Evolutionary conservation across 2,329 filamentous ascomycete species (phyloP).

Genomic region (Claviceps africana): DNA sequence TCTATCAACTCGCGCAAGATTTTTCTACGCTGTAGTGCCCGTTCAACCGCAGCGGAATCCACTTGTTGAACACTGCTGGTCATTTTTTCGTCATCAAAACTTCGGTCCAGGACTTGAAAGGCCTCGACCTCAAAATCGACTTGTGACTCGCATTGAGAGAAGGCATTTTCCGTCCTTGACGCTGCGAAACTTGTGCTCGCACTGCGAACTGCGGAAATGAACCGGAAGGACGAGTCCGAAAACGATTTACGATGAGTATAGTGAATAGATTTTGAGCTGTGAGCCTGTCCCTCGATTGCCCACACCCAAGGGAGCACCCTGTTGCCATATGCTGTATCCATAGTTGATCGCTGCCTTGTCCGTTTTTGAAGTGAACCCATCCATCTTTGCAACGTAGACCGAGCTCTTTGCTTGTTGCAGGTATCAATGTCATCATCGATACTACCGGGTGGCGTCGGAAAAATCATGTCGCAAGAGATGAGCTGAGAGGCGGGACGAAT

Average conservation of each 20-base stretch:
- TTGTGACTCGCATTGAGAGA: slow-evolving; percentile 40
- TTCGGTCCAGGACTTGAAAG: slow-evolving; percentile 44
- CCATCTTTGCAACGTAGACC: slow-evolving; percentile 54
- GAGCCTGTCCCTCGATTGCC: background rate
- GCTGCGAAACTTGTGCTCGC: slow-evolving; percentile 65
- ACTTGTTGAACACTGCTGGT: slow-evolving; percentile 37
- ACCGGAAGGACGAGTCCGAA: slow-evolving; percentile 62
- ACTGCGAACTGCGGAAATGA: slow-evolving; percentile 69
- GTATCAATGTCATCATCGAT: background rate
- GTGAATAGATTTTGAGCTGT: background rate
- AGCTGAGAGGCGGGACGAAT: background rate
- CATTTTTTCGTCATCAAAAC: slow-evolving; percentile 51
- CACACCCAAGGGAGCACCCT: slow-evolving; percentile 3
- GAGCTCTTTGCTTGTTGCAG: slow-evolving; percentile 5
- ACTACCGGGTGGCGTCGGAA: background rate
- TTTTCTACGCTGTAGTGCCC: slow-evolving; percentile 61
- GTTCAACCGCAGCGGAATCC: slow-evolving; percentile 56
- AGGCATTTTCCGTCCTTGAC: slow-evolving; percentile 37
- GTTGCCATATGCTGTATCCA: slow-evolving; percentile 1
- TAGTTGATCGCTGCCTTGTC: slow-evolving; percentile 24
- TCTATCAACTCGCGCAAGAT: slow-evolving; percentile 74
- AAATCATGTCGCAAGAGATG: background rate
- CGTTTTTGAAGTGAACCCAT: slow-evolving; percentile 53
- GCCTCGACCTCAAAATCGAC: slow-evolving; percentile 49
- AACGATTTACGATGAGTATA: slow-evolving; percentile 19